phyloP scores from a whole-genome alignment of 495 filamentous ascomycete species.

The Pyrenula aspistea region DNA sequence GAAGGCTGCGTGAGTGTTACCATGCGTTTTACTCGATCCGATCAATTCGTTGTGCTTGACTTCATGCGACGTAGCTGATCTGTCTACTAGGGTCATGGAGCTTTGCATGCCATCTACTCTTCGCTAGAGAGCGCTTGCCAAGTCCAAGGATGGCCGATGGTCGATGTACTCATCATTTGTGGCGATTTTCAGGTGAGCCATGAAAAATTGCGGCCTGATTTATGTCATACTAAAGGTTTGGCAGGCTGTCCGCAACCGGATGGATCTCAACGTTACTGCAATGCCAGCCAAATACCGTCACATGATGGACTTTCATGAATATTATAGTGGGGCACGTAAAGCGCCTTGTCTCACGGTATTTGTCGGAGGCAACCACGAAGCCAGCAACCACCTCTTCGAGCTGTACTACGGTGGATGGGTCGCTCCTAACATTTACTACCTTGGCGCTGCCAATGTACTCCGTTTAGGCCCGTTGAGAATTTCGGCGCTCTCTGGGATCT shows the following conservation, averaged over 20 bases:
- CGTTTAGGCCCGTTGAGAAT: conserved; percentile 75
- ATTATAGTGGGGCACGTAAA: conserved; percentile 65
- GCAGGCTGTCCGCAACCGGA: conserved; percentile 73
- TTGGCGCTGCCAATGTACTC: conserved; percentile 82
- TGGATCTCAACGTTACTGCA: conserved; percentile 77
- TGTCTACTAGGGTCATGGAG: conserved; percentile 65
- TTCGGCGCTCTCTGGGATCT: conserved; percentile 85
- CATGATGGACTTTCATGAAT: conserved; percentile 83
- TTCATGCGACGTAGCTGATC: conserved; percentile 11
- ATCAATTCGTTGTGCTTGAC: conserved; percentile 1
- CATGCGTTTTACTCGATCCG: neutral
- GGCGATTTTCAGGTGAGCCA: conserved; percentile 72
- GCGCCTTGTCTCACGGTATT: conserved; percentile 89
- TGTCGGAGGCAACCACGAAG: conserved; percentile 90
- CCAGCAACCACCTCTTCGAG: conserved; percentile 74
- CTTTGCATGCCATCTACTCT: conserved; percentile 79
- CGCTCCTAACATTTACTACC: conserved; percentile 90
- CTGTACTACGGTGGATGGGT: conserved; percentile 96
- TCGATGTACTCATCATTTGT: conserved; percentile 79
- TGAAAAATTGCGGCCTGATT: neutral
- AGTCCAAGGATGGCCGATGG: conserved; percentile 56
- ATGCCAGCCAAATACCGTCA: conserved; percentile 72
- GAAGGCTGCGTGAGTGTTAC: conserved; percentile 66
- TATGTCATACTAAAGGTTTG: conserved; percentile 2
- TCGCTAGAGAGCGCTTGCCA: conserved; percentile 51